These are phyloP conservation scores for Yamadazyma akitaensis DNA, from an alignment of 805 yeast species.

Conservation along the genomic window DNA sequence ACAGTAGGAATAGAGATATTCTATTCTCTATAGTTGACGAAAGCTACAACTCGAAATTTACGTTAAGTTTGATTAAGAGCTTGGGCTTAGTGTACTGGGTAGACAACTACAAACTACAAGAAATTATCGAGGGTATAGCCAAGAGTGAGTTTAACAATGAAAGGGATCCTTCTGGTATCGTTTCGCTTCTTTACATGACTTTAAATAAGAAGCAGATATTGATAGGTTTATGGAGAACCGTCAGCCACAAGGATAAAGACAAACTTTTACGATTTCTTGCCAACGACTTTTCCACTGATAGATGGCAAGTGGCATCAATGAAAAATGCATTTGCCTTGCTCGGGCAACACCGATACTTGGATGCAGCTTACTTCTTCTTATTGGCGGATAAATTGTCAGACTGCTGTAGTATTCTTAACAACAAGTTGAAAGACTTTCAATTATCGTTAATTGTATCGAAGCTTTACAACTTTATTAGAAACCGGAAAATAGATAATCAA, in stretches of 20 bases:
- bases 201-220: slow-evolving; percentile 72
- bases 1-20: slow-evolving; percentile 72
- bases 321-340: slow-evolving; percentile 90
- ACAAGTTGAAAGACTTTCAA: slow-evolving; percentile 62
- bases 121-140: slow-evolving; percentile 65
- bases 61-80: slow-evolving; percentile 59
- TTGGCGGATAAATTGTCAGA: slow-evolving; percentile 75
- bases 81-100: slow-evolving; percentile 75
- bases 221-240: slow-evolving; percentile 78
- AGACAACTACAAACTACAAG: slow-evolving; percentile 23
- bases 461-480: slow-evolving; percentile 44
- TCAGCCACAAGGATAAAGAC: slow-evolving; percentile 73
- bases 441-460: slow-evolving; percentile 82
- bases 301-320: slow-evolving; percentile 87
- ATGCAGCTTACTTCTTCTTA: slow-evolving; percentile 87
- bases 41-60: slow-evolving; percentile 41
- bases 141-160: slow-evolving; percentile 60
- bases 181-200: slow-evolving; percentile 76
- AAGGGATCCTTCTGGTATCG: slow-evolving; percentile 65
- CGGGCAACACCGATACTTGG: slow-evolving; percentile 81
- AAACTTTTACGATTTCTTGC: slow-evolving; percentile 76
- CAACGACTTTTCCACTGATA: slow-evolving; percentile 67
- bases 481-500: slow-evolving; percentile 31
- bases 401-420: slow-evolving; percentile 68
- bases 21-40: slow-evolving; percentile 49